Evolutionary conservation across 2,329 filamentous ascomycete species (phyloP), one percentile per base, ranked within the genome.

Genomic region (Cladosporium oxysporum): DNA sequence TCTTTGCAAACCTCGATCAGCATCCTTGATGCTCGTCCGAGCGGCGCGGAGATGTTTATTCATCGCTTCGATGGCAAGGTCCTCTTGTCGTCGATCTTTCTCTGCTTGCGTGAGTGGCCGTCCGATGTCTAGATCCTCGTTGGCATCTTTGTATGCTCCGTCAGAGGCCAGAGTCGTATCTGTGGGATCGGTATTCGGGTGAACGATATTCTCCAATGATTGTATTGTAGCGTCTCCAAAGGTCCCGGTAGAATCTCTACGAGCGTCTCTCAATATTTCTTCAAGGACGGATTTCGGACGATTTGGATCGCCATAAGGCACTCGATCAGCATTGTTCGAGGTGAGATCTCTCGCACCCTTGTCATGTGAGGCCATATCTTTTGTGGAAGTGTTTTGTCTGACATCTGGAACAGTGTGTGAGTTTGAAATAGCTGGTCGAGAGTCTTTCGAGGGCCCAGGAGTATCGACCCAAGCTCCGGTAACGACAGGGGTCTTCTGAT

Each of bases 401-500:
- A 55, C 26, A 11, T 21, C 16, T 11, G 52, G 28, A 3, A 31
- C 52, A 10, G 52, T 31, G 4, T 55, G 52, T 31, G 52, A 55
- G 14, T 16, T 55, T 47, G 57, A 6, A 26, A 28, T 23, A 31
- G 23, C 16, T 29, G 57, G 37, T n/a, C 57, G 57, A 23, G 23
- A 21, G 6, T 26, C 37, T 47, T 31, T 31, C 12, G 23, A 18
- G 3, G 26, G 29, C 7, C 33, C 65, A 33, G 80, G 81, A 3
- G 82, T 83, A 50, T 83, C 81, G 35, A 83, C 72, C 82, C 82
- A 83, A 28, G 78, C 82, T 28, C 82, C 82, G 55, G 78, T 82
- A 7, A 83, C 80, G 2, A 79, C 71, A 14, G 82, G 81, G 3
- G 81, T 83, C 6, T 28, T 58, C 12, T 47, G 14, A 11, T 58